A percentile compares a stretch with the other conserved stretches of the same genome.
Evolutionary conservation across 306 rosid genomes (phyloP).

Genomic region (Clitoria ternatea): DNA sequence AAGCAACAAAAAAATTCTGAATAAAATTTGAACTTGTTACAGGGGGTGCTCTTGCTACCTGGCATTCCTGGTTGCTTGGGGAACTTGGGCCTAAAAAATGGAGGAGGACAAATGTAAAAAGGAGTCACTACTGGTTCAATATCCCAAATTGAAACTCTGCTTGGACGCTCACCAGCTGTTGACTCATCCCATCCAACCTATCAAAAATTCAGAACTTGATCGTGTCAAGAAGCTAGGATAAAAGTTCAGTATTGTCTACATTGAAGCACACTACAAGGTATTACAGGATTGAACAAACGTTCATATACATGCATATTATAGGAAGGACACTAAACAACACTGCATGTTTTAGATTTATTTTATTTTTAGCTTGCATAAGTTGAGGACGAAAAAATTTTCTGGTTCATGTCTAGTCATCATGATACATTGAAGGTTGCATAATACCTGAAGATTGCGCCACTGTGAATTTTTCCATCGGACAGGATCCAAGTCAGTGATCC

Average conservation of each 20-base stretch:
- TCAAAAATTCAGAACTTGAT: constrained; percentile 20
- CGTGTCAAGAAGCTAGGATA: constrained; percentile 9
- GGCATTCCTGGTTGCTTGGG: constrained; percentile 96
- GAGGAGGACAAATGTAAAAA: constrained; percentile 96
- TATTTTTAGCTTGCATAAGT: not conserved
- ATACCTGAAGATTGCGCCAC: constrained; percentile 98
- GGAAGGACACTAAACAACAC: not conserved
- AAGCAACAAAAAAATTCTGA: not conserved
- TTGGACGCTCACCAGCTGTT: constrained; percentile 89
- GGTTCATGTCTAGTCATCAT: not conserved
- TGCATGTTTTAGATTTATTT: not conserved
- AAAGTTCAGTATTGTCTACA: not conserved
- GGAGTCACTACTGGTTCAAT: constrained; percentile 96
- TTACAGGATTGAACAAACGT: not conserved
- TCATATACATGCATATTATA: not conserved
- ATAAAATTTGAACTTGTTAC: not conserved
- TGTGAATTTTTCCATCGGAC: constrained; percentile 87
- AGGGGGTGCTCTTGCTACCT: constrained; percentile 43
- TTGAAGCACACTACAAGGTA: not conserved
- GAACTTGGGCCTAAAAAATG: constrained; percentile 92
- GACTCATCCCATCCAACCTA: constrained; percentile 99
- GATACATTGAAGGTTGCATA: not conserved
- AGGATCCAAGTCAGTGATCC: constrained; percentile 79
- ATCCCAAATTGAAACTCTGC: constrained; percentile 91
- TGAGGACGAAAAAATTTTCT: not conserved